Evolutionary conservation across 805 yeast species (phyloP), one percentile per base, ranked within the genome.

Genomic region (Ogataea ramenticola): DNA sequence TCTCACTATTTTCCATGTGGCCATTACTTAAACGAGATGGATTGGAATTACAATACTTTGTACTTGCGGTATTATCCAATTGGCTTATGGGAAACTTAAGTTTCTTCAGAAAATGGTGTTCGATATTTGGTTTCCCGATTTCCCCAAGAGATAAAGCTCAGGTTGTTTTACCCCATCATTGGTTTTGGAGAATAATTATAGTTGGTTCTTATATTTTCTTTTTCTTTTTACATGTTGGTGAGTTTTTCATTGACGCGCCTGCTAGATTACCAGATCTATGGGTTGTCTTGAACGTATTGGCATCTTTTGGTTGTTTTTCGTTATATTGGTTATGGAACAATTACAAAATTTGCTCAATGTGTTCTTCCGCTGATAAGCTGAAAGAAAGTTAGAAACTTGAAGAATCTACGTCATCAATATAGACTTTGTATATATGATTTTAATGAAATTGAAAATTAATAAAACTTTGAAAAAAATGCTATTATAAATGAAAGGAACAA

Each of bases 241-340:
- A 89, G 45, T 54, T 61, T 32, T 52, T 62, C 20, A 46, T 72
- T 10, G 52, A 49, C 1, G 80, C 95, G 2, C 87, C 91, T 1
- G 48, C 59, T 1, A 58, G 62, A 33, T 82, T 79, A 49, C 96
- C 97, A 1, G 97, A 93, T 60, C 52, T 93, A 5, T 87, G 93
- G 90, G 86, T 86, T 0, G 71, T 91, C 21, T 74, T 79, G 3
- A 93, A 93, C 56, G 79, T 83, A 36, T 55, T 81, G 0, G 55
- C 89, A 3, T 83, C 93, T 0, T 89, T 87, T 57, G 83, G 75
- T 0, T 86, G 89, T 46, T 91, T 90, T 54, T 58, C 65, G 0
- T 55, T 84, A 39, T 86, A 86, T 54, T 90, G 89, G 80, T 49
- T 88, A n/a, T 93, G 96, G 96, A 73, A 75, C 32, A 70, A 82